Evolutionary conservation across 805 yeast genomes (phyloP).

Genomic region (Torulaspora franciscae): DNA sequence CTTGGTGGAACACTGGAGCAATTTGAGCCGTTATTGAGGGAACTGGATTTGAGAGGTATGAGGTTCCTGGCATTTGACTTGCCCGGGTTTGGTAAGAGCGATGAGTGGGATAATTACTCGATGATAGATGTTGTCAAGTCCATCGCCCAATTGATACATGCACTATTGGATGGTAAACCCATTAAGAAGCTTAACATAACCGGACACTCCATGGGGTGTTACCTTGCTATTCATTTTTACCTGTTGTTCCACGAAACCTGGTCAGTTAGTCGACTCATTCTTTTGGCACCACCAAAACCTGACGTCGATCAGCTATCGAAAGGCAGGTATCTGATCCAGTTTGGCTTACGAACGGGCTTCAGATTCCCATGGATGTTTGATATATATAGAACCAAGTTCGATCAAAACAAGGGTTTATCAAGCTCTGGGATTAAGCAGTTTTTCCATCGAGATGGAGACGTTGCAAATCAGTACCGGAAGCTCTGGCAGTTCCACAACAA

Average conservation of each 20-base stretch:
- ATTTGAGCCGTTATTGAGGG: slow-evolving; percentile 63
- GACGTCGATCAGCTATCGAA: slow-evolving; percentile 18
- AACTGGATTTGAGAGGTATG: slow-evolving; percentile 55
- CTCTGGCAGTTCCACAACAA: slow-evolving; percentile 32
- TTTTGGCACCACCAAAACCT: slow-evolving; percentile 48
- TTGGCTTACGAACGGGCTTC: slow-evolving; percentile 14
- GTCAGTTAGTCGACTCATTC: slow-evolving; percentile 30
- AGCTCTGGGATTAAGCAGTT: slow-evolving; percentile 32
- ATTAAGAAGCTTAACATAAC: slow-evolving; percentile 19
- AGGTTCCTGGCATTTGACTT: slow-evolving; percentile 69
- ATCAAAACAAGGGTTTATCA: slow-evolving; percentile 30
- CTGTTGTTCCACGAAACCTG: slow-evolving; percentile 25
- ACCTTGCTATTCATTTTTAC: slow-evolving; percentile 45
- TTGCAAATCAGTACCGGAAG: slow-evolving; percentile 19
- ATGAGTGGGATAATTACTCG: slow-evolving; percentile 18
- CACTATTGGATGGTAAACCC: not conserved
- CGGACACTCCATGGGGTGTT: slow-evolving; percentile 76
- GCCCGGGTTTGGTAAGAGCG: slow-evolving; percentile 78
- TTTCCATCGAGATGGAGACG: slow-evolving; percentile 19
- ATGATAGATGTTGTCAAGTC: slow-evolving; percentile 19
- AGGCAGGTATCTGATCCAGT: slow-evolving; percentile 13
- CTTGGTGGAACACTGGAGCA: slow-evolving; percentile 87
- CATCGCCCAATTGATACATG: slow-evolving; percentile 8
- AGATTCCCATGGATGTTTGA: slow-evolving; percentile 28
- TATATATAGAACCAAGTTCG: slow-evolving; percentile 28